A percentile compares a stretch with the other conserved stretches of the same genome.
Conservation (phyloP, 2,329 filamentous ascomycete species). For the Colletotrichum coccodes region DNA sequence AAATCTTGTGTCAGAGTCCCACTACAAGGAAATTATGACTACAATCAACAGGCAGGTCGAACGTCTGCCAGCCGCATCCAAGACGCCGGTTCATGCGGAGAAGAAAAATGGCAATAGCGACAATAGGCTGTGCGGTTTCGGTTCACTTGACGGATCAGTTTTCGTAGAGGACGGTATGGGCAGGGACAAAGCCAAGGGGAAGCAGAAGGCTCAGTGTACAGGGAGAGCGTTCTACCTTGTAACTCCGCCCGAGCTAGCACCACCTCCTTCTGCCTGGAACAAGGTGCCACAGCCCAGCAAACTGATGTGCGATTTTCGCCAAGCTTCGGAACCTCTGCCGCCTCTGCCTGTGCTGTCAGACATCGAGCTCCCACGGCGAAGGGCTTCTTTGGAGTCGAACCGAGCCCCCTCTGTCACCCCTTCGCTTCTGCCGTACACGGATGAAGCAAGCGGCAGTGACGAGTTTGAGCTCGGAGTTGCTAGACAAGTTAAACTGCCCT, state of each 20-base stretch:
- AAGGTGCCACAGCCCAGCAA: slow-evolving; percentile 46
- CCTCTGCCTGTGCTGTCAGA: slow-evolving; percentile 43
- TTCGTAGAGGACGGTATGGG: background rate
- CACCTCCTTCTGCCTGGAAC: slow-evolving; percentile 1
- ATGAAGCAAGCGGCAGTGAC: slow-evolving; percentile 34
- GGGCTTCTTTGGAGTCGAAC: slow-evolving; percentile 31
- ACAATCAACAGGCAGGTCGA: background rate
- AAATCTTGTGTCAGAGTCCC: slow-evolving; percentile 53
- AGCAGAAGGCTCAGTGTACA: slow-evolving; percentile 34
- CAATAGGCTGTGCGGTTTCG: background rate
- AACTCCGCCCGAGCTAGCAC: slow-evolving; percentile 42
- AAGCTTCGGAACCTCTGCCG: slow-evolving; percentile 37
- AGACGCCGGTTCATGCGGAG: background rate
- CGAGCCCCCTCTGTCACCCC: slow-evolving; percentile 37
- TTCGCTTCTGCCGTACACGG: slow-evolving; percentile 36
- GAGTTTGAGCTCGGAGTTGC: slow-evolving; percentile 39
- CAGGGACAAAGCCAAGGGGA: background rate
- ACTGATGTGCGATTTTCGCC: slow-evolving; percentile 37
- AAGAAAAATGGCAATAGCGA: background rate
- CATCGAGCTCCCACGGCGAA: slow-evolving; percentile 30
- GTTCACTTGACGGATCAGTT: slow-evolving; percentile 3
- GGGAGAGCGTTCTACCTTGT: background rate
- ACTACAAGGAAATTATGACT: slow-evolving; percentile 28
- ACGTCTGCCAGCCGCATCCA: background rate
- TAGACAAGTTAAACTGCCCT: slow-evolving; percentile 21